Conservation (phyloP, 2,329 filamentous ascomycete genomes). For the Zasmidium cellare region DNA sequence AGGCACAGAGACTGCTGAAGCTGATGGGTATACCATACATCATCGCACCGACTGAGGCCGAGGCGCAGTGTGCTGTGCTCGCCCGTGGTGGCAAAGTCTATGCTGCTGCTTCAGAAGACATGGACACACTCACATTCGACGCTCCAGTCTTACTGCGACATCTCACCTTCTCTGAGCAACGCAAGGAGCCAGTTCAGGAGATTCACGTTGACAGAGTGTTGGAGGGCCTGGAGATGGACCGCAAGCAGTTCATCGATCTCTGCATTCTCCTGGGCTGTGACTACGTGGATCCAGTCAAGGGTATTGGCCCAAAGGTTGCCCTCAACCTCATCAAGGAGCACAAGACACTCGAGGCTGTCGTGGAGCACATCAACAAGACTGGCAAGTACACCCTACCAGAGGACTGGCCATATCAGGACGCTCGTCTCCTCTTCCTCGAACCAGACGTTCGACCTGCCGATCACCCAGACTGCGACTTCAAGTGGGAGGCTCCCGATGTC, state of each 20-base stretch:
- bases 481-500: slow-evolving; percentile 92
- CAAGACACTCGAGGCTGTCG: slow-evolving; percentile 80
- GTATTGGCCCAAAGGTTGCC: slow-evolving; percentile 87
- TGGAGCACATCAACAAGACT: slow-evolving; percentile 72
- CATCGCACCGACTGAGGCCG: slow-evolving; percentile 91
- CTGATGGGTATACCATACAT: slow-evolving; percentile 97
- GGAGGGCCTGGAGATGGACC: slow-evolving; percentile 83
- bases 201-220: slow-evolving; percentile 86
- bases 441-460: slow-evolving; percentile 85
- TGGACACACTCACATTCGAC: slow-evolving; percentile 97
- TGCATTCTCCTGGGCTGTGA: slow-evolving; percentile 98
- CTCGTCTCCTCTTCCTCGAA: slow-evolving; percentile 85
- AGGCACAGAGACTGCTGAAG: slow-evolving; percentile 87
- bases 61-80: slow-evolving; percentile 91
- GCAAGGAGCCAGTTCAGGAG: slow-evolving; percentile 96
- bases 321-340: slow-evolving; percentile 93
- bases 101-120: slow-evolving; percentile 94
- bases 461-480: slow-evolving; percentile 88
- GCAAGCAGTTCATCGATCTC: slow-evolving; percentile 89
- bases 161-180: slow-evolving; percentile 93
- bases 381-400: slow-evolving; percentile 86
- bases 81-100: slow-evolving; percentile 93
- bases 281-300: slow-evolving; percentile 94
- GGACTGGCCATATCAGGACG: slow-evolving; percentile 95
- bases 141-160: slow-evolving; percentile 87